Evolutionary conservation across 2,329 filamentous ascomycete genomes (phyloP).

Genomic region (Aspergillus transmontanensis): DNA sequence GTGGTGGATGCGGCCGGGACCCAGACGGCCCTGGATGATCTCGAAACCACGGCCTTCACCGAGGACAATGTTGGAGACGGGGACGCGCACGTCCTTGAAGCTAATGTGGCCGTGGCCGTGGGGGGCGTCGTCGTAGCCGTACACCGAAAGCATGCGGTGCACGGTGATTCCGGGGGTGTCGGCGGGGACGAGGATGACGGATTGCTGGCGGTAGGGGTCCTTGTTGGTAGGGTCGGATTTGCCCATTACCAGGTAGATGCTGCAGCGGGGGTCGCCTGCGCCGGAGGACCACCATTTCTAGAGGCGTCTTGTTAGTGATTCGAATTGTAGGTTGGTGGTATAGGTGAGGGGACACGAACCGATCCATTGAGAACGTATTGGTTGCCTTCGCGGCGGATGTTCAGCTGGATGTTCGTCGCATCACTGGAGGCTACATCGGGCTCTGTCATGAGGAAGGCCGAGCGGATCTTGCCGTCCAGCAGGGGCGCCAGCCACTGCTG

Average conservation of each 20-base stretch:
- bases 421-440: conserved; percentile 85
- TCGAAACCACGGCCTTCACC: conserved; percentile 95
- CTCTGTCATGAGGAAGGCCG: conserved; percentile 93
- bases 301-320: conserved; percentile 8
- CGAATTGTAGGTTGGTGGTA: not conserved
- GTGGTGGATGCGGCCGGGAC: conserved; percentile 95
- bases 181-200: conserved; percentile 84
- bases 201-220: conserved; percentile 86
- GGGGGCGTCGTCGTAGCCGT: conserved; percentile 97
- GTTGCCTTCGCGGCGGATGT: conserved; percentile 79
- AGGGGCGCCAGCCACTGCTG: conserved; percentile 78
- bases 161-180: conserved; percentile 84
- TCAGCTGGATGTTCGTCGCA: conserved; percentile 88
- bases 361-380: conserved; percentile 89
- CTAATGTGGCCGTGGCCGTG: conserved; percentile 93
- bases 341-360: conserved; percentile 50
- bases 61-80: conserved; percentile 79
- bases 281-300: conserved; percentile 99
- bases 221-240: conserved; percentile 78
- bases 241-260: conserved; percentile 95
- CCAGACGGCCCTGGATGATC: conserved; percentile 95
- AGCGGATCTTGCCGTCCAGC: conserved; percentile 81
- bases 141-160: conserved; percentile 89
- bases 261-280: conserved; percentile 87
- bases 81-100: conserved; percentile 89